phyloP scores from a whole-genome alignment of 306 rosid genomes.

The Bauhinia variegata region DNA sequence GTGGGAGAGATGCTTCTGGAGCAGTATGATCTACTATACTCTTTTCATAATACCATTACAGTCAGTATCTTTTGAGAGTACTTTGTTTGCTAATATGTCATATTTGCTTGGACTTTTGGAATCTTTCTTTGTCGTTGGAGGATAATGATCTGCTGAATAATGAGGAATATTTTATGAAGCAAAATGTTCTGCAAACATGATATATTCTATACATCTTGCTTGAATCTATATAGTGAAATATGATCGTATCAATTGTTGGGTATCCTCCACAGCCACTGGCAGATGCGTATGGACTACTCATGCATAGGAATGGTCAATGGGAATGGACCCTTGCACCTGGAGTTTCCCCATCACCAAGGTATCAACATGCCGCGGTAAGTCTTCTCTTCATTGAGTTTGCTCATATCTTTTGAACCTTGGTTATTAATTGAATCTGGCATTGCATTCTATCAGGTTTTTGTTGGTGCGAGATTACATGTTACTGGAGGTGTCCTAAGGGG shows the following conservation, averaged over 20 bases:
- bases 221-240: conserved; percentile 17
- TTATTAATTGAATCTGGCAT: conserved; percentile 24
- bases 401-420: conserved; percentile 22
- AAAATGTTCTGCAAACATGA: conserved; percentile 17
- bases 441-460: conserved; percentile 78
- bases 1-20: conserved; percentile 97
- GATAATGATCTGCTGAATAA: conserved; percentile 13
- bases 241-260: conserved; percentile 16
- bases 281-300: conserved; percentile 95
- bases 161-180: conserved; percentile 21
- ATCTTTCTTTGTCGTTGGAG: conserved; percentile 8
- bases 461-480: conserved; percentile 96
- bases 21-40: conserved; percentile 58
- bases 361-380: conserved; percentile 98
- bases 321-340: conserved; percentile 99
- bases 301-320: conserved; percentile 99
- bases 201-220: conserved; percentile 21
- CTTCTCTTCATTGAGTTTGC: conserved; percentile 20
- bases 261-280: conserved; percentile 70
- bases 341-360: conserved; percentile 97
- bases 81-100: conserved; percentile 5
- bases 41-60: conserved; percentile 26
- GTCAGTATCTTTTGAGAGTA: conserved; percentile 26
- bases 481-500: conserved; percentile 97
- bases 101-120: conserved; percentile 18